These are phyloP conservation scores for Zymoseptoria brevis DNA, from an alignment of 2,329 filamentous ascomycete species.

Conservation along the genomic window DNA sequence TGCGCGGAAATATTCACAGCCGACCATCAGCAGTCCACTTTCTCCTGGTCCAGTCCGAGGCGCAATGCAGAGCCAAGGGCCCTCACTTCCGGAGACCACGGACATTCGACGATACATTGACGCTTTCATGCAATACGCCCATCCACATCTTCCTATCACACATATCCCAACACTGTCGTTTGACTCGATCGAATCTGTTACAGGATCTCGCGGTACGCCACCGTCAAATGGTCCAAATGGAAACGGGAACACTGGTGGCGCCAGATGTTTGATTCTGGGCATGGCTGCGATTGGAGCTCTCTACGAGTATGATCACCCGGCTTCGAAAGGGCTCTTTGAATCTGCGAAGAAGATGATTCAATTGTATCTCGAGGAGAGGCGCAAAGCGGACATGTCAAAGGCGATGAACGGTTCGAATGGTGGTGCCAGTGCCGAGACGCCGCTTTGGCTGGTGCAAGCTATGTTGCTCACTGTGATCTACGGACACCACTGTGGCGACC, in stretches of 20 bases:
- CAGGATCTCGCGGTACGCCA: conserved; percentile 40
- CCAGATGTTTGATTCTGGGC: conserved; percentile 76
- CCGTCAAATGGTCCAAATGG: conserved; percentile 47
- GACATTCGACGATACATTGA: conserved; percentile 86
- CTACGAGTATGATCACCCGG: conserved; percentile 74
- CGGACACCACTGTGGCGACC: conserved; percentile 88
- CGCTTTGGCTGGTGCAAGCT: conserved; percentile 90
- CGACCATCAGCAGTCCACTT: conserved; percentile 47
- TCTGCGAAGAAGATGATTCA: conserved; percentile 94
- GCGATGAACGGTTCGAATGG: conserved; percentile 42
- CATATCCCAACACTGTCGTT: conserved; percentile 89
- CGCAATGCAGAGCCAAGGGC: conserved; percentile 31
- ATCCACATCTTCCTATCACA: conserved; percentile 89
- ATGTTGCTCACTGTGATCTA: conserved; percentile 97
- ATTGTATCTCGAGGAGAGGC: conserved; percentile 81
- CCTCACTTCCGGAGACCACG: conserved; percentile 65
- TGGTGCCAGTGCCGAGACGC: conserved; percentile 50
- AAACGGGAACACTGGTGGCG: conserved; percentile 59
- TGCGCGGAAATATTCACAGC: conserved; percentile 53
- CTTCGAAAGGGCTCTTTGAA: conserved; percentile 81
- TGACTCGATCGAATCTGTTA: conserved; percentile 63
- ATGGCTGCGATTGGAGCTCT: conserved; percentile 82
- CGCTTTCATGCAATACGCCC: conserved; percentile 85
- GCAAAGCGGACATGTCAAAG: conserved; percentile 70
- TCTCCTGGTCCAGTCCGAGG: conserved; percentile 30